phyloP scores from a whole-genome alignment of 768 basidiomycete genomes.

The Mycena chlorophos region DNA sequence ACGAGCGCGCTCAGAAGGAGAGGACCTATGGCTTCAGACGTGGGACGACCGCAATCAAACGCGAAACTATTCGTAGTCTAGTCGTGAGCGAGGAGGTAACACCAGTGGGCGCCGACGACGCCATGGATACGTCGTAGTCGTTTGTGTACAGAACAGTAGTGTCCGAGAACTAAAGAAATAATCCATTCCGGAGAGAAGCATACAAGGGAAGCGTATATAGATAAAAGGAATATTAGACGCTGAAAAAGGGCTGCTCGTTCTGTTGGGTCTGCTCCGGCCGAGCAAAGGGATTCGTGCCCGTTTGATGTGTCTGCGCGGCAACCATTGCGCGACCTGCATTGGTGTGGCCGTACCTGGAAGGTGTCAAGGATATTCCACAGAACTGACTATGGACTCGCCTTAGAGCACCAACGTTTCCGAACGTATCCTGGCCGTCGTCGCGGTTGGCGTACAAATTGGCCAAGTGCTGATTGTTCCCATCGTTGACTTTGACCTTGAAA shows the following conservation, averaged over 20 bases:
- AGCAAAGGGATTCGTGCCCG: conserved; percentile 66
- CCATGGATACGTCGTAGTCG: conserved; percentile 76
- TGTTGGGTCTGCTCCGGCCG: conserved; percentile 53
- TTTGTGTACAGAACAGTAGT: conserved; percentile 1
- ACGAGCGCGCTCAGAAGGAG: conserved; percentile 80
- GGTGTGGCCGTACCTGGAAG: conserved; percentile 56
- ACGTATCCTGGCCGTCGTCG: conserved; percentile 94
- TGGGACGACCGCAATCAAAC: conserved; percentile 90
- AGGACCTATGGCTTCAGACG: conserved; percentile 69
- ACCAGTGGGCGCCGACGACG: conserved; percentile 54
- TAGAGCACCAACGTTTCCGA: conserved; percentile 83
- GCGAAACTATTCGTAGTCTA: conserved; percentile 70
- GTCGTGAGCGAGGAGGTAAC: conserved; percentile 72
- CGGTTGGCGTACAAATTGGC: conserved; percentile 83
- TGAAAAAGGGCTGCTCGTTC: conserved; percentile 78
- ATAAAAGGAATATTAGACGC: conserved; percentile 43
- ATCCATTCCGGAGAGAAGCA: conserved; percentile 1
- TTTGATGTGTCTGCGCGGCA: conserved; percentile 47
- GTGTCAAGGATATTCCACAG: conserved; percentile 1
- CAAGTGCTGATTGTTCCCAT: conserved; percentile 73
- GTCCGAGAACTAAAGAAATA: background rate
- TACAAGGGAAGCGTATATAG: conserved; percentile 7
- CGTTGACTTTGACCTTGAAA: conserved; percentile 44
- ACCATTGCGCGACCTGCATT: conserved; percentile 49
- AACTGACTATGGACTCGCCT: conserved; percentile 44